Percentiles rank a stretch among this genome's conserved stretches.
These are phyloP conservation scores for Tetrahymena elliotti DNA, from an alignment of 73 alveolate species.

Conservation along the genomic window DNA sequence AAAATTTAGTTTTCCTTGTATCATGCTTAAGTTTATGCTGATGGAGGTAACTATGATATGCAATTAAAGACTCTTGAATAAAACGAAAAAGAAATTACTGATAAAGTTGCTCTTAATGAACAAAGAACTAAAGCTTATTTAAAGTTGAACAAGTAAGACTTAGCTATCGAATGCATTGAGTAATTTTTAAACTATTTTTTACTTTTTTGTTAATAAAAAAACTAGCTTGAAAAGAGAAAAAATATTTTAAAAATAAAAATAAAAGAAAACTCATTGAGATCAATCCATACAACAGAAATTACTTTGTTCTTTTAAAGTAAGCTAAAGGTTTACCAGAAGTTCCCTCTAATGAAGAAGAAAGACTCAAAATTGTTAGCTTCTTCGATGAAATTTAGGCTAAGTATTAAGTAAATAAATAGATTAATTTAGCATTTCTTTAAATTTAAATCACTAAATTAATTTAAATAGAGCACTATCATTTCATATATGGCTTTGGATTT, in stretches of 20 bases:
- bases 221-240: too few relatives aligned
- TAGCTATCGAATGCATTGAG: neutral
- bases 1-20: neutral
- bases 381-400: neutral
- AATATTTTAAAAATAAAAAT: too few relatives aligned
- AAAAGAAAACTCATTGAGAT: neutral
- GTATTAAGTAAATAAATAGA: conserved; percentile 6
- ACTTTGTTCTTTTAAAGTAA: neutral
- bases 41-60: neutral
- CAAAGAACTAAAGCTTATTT: neutral
- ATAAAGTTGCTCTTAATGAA: neutral
- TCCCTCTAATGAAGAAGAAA: neutral
- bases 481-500: conserved; percentile 5
- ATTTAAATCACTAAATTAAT: neutral
- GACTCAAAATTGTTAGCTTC: neutral
- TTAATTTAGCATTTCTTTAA: neutral
- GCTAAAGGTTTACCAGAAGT: neutral
- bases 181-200: neutral
- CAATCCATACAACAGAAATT: neutral
- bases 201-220: too few relatives aligned
- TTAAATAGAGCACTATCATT: conserved; percentile 3
- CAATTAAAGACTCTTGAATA: neutral
- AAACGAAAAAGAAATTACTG: neutral
- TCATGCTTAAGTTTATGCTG: neutral
- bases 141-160: neutral